A percentile compares a stretch with the other conserved stretches of the same genome.
Evolutionary conservation across 2,329 filamentous ascomycete species (phyloP).

Genomic region (Colletotrichum incanum): DNA sequence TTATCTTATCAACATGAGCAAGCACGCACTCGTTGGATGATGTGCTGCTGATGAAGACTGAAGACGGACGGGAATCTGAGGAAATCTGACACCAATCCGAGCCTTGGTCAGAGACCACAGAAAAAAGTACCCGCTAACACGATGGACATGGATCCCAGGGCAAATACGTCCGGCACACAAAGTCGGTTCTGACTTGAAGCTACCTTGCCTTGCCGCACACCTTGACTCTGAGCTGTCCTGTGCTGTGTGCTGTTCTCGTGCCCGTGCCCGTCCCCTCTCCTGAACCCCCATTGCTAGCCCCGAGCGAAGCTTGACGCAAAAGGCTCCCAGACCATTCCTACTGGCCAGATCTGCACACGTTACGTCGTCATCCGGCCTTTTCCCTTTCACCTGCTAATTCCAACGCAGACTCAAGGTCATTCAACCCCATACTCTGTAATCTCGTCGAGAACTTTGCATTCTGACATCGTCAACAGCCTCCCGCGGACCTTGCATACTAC

Average conservation of each 20-base stretch:
- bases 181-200: slow-evolving; percentile 22
- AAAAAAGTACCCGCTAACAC: slow-evolving; percentile 35
- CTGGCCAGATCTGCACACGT: slow-evolving; percentile 44
- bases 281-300: slow-evolving; percentile 41
- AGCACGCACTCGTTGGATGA: slow-evolving; percentile 1
- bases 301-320: slow-evolving; percentile 44
- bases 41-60: neutral
- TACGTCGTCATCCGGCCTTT: slow-evolving; percentile 44
- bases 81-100: slow-evolving; percentile 35
- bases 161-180: slow-evolving; percentile 38
- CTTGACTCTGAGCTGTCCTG: slow-evolving; percentile 1
- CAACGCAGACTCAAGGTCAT: slow-evolving; percentile 39
- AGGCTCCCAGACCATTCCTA: slow-evolving; percentile 41
- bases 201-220: neutral
- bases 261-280: slow-evolving; percentile 45
- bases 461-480: slow-evolving; percentile 39
- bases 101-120: slow-evolving; percentile 22
- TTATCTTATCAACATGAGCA: slow-evolving; percentile 17
- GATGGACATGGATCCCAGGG: slow-evolving; percentile 42
- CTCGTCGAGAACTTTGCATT: slow-evolving; percentile 31
- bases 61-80: slow-evolving; percentile 7
- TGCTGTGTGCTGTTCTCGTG: slow-evolving; percentile 20
- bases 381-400: slow-evolving; percentile 44
- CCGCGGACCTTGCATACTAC: slow-evolving; percentile 11
- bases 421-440: slow-evolving; percentile 34